Conservation (phyloP, 2,329 filamentous ascomycete species). For the Fusarium buxicola region DNA sequence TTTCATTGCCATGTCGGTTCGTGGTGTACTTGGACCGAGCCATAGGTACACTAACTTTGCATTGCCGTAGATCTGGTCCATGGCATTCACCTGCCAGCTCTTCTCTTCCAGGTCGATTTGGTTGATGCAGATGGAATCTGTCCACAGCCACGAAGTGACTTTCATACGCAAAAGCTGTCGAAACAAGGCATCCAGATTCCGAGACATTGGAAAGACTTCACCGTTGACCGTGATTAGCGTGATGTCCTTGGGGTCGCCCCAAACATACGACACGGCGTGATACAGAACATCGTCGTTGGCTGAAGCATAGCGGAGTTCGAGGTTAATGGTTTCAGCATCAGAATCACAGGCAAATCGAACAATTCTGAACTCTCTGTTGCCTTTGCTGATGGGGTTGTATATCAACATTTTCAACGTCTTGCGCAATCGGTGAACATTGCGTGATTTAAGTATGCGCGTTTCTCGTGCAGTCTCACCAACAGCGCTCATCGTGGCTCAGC, state of each 20-base stretch:
- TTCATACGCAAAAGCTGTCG: constrained; percentile 11
- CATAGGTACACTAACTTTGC: constrained; percentile 35
- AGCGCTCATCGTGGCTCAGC: too few relatives aligned
- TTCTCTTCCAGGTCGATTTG: constrained; percentile 36
- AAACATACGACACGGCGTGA: constrained; percentile 38
- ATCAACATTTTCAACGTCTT: not conserved
- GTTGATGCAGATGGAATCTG: constrained; percentile 40
- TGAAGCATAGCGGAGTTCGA: constrained; percentile 25
- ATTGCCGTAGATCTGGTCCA: constrained; percentile 30
- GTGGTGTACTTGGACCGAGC: constrained; percentile 24
- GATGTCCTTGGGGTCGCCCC: constrained; percentile 17
- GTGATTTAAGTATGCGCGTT: constrained; percentile 6
- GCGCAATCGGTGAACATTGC: not conserved
- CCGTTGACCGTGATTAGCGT: constrained; percentile 12
- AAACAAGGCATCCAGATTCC: constrained; percentile 22
- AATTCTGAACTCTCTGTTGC: constrained; percentile 28
- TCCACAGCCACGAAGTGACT: constrained; percentile 34
- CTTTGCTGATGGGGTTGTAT: constrained; percentile 5
- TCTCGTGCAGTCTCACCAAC: too few relatives aligned
- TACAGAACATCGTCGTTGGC: constrained; percentile 12
- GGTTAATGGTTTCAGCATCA: not conserved
- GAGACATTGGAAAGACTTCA: not conserved
- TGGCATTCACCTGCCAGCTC: constrained; percentile 28
- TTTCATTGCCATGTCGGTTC: constrained; percentile 21
- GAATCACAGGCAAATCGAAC: constrained; percentile 14